A percentile compares a stretch with the other conserved stretches of the same genome.
Conservation (phyloP, 768 basidiomycete species). For the Ramaria sp. region DNA sequence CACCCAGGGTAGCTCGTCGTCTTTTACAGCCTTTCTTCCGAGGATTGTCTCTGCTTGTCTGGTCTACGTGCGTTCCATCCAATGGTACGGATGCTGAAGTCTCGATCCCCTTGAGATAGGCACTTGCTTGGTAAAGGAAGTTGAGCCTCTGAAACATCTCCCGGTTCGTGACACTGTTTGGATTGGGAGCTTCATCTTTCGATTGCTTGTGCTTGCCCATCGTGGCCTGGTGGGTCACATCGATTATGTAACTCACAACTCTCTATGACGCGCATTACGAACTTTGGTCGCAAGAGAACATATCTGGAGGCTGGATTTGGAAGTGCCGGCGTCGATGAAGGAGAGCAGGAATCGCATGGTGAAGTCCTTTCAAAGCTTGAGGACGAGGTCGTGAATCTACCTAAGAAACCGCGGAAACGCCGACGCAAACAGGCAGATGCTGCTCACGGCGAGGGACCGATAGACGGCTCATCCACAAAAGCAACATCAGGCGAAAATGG, state of each 20-base stretch:
- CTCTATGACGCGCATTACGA: constrained; percentile 67
- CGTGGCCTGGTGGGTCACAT: background rate
- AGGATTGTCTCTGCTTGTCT: background rate
- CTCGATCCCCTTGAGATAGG: constrained; percentile 14
- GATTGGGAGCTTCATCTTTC: constrained; percentile 39
- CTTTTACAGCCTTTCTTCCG: background rate
- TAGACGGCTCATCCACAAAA: too few species aligned
- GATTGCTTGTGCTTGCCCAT: constrained; percentile 56
- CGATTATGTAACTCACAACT: background rate
- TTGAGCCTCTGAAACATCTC: constrained; percentile 78
- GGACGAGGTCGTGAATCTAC: background rate
- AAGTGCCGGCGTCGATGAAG: constrained; percentile 13
- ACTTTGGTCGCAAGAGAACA: constrained; percentile 63
- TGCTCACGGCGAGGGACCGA: constrained; percentile 11
- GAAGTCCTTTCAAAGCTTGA: background rate
- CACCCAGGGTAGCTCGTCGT: constrained; percentile 25
- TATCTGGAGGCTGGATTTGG: constrained; percentile 55
- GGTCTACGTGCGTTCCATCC: background rate
- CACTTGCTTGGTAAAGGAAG: constrained; percentile 70
- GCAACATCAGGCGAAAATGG: constrained; percentile 7
- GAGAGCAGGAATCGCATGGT: constrained; percentile 14
- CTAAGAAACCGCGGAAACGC: constrained; percentile 6
- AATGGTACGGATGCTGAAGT: constrained; percentile 14
- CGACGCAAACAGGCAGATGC: constrained; percentile 1
- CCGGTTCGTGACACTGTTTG: constrained; percentile 39